These are phyloP conservation scores for Cyanidioschyzon merolae DNA, from an alignment of 23 red algal species.

Conservation along the genomic window DNA sequence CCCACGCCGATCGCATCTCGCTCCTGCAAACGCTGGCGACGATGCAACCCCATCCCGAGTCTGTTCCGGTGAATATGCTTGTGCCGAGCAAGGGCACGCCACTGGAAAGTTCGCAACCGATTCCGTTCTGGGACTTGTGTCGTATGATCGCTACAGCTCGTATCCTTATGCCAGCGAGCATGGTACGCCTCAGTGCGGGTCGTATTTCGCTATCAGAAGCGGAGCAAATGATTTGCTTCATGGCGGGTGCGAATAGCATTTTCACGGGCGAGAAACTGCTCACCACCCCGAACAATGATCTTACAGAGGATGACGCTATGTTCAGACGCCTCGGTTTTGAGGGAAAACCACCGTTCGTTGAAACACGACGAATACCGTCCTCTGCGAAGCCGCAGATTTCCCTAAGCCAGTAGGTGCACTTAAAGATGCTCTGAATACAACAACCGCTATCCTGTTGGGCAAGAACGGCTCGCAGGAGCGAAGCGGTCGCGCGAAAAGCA, in stretches of 20 bases:
- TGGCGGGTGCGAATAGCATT: conserved; percentile 93
- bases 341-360: conserved; percentile 61
- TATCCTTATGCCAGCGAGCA: conserved; percentile 77
- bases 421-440: no score
- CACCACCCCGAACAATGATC: conserved; percentile 92
- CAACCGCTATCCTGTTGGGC: no score
- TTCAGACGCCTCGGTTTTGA: conserved; percentile 59
- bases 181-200: conserved; percentile 97
- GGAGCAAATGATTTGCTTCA: conserved; percentile 94
- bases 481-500: no score
- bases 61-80: conserved; percentile 86
- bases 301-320: conserved; percentile 44
- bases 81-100: conserved; percentile 92
- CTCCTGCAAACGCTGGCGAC: conserved; percentile 90
- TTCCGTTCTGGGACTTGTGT: conserved; percentile 73
- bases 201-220: conserved; percentile 46
- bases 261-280: conserved; percentile 97
- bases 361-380: neutral
- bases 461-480: no score
- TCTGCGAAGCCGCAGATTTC: no score
- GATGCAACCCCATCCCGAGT: conserved; percentile 84
- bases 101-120: conserved; percentile 61
- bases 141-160: conserved; percentile 94
- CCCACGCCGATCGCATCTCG: conserved; percentile 69
- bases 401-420: no score